These are phyloP conservation scores for Trichophyton simii DNA, from an alignment of 2,329 filamentous ascomycete genomes.

Conservation along the genomic window DNA sequence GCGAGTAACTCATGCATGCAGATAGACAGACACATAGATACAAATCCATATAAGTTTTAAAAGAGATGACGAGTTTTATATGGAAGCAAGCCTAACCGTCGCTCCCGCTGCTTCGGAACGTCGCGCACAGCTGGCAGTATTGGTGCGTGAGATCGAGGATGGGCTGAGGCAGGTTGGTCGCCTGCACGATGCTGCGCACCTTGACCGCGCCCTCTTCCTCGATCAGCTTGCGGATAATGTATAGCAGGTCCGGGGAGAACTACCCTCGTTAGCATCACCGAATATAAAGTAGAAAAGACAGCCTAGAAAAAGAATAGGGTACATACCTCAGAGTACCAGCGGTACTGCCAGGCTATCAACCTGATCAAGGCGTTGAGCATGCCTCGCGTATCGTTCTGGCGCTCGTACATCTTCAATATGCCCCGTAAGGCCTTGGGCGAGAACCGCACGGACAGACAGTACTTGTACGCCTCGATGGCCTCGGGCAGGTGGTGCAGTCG, in stretches of 20 bases:
- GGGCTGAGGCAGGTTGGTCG: constrained; percentile 81
- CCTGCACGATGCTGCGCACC: constrained; percentile 91
- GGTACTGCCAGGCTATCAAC: constrained; percentile 93
- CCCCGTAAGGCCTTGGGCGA: constrained; percentile 85
- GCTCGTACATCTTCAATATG: constrained; percentile 67
- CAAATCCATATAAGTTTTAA: neutral
- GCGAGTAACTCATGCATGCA: neutral
- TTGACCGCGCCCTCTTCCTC: constrained; percentile 97
- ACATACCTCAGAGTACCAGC: constrained; percentile 87
- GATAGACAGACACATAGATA: neutral
- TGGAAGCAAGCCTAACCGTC: constrained; percentile 48
- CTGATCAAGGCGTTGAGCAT: constrained; percentile 77
- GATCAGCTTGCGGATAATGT: constrained; percentile 79
- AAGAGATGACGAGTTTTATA: too few species aligned
- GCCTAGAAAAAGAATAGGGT: neutral
- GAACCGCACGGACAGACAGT: constrained; percentile 77
- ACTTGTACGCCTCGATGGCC: constrained; percentile 82
- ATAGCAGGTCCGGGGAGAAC: constrained; percentile 86
- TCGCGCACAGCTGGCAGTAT: constrained; percentile 86
- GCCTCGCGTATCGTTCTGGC: constrained; percentile 63
- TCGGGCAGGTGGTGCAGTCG: constrained; percentile 86
- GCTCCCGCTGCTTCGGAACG: constrained; percentile 86
- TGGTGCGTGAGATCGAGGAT: constrained; percentile 92
- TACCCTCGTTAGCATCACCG: constrained; percentile 19
- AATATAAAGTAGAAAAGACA: neutral